A percentile compares a stretch with the other conserved stretches of the same genome.
Conservation (phyloP, 345 rosid species). For the Citrus sinensis region DNA sequence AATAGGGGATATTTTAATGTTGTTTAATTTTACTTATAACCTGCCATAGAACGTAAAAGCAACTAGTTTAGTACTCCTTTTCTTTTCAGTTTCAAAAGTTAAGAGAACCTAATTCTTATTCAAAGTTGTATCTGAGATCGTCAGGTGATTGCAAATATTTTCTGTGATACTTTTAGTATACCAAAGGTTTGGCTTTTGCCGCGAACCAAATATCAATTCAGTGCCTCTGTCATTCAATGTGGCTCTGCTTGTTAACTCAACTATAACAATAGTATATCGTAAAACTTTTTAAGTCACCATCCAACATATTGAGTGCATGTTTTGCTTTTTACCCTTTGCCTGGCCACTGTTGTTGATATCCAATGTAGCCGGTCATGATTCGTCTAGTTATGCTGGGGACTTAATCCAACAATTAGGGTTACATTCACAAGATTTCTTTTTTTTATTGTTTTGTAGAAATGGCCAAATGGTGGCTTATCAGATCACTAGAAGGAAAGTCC, state of each 20-base stretch:
- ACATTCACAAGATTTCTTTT: background rate
- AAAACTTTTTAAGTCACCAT: background rate
- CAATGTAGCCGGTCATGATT: background rate
- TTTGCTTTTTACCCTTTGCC: background rate
- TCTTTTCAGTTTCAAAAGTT: background rate
- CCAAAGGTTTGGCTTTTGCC: background rate
- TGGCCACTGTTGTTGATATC: background rate
- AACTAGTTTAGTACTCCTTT: background rate
- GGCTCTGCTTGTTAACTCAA: background rate
- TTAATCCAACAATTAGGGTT: background rate
- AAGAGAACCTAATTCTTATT: background rate
- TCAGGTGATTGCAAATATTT: background rate
- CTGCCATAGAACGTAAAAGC: background rate
- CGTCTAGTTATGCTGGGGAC: background rate
- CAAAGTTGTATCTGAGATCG: background rate
- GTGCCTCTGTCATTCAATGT: background rate
- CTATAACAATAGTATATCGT: background rate
- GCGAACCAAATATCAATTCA: background rate
- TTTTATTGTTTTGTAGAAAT: background rate
- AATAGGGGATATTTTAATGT: background rate
- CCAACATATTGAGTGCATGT: background rate
- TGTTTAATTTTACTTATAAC: background rate
- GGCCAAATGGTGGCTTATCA: background rate
- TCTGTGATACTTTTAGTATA: background rate
- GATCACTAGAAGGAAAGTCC: background rate